A percentile compares a stretch with the other conserved stretches of the same genome.
These are phyloP conservation scores for Umbellularia californica DNA, from an alignment of 164 flowering plant species.

Conservation along the genomic window DNA sequence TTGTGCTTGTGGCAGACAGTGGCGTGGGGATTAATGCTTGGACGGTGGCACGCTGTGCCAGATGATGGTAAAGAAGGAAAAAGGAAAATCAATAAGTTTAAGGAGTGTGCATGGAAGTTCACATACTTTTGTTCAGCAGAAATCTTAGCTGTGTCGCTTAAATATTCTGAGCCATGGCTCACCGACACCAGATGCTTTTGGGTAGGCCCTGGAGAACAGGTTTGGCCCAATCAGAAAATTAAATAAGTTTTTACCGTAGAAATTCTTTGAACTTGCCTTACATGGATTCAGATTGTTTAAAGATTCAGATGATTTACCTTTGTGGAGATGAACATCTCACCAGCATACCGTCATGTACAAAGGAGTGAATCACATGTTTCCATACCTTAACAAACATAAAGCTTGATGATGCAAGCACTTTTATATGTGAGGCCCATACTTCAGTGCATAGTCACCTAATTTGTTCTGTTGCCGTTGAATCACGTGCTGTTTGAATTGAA, in stretches of 20 bases:
- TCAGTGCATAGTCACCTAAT: too few species aligned
- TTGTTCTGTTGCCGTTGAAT: too few species aligned
- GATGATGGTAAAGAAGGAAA: conserved; percentile 27
- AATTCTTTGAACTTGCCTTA: too few species aligned
- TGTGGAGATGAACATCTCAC: too few species aligned
- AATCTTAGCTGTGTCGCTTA: conserved; percentile 62
- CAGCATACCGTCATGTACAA: too few species aligned
- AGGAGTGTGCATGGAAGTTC: conserved; percentile 96
- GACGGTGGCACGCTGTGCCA: conserved; percentile 31
- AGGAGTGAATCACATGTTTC: too few species aligned
- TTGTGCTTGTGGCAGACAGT: conserved; percentile 44
- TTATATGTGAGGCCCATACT: too few species aligned
- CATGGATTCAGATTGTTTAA: background rate
- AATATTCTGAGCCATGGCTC: conserved; percentile 93
- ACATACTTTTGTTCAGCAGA: conserved; percentile 90
- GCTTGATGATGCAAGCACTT: too few species aligned
- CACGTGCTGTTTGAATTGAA: too few species aligned
- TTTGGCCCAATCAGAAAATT: conserved; percentile 84
- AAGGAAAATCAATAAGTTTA: too few species aligned
- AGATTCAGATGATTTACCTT: too few species aligned
- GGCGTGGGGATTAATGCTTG: conserved; percentile 53
- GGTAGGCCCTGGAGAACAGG: conserved; percentile 89
- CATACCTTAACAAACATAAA: too few species aligned
- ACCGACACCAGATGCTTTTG: conserved; percentile 65
- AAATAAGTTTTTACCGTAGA: conserved; percentile 48